Conservation (phyloP, 192 early-diverging fungal genomes). For the Chytriomyces sp. region DNA sequence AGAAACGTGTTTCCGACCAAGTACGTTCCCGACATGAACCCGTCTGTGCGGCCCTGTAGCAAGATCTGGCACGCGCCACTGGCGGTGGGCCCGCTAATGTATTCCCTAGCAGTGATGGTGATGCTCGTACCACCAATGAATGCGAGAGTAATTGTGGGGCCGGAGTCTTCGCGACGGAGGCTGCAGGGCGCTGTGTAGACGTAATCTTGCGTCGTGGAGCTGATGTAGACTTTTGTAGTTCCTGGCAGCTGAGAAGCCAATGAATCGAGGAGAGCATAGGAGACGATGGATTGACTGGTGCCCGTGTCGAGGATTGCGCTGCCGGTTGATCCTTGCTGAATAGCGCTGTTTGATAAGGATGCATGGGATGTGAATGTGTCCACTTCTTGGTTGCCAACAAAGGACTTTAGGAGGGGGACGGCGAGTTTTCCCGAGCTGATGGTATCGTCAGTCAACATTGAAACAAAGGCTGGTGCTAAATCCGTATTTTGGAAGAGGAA, state of each 20-base stretch:
- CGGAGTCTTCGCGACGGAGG: neutral
- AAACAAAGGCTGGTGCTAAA: neutral
- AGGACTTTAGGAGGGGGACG: neutral
- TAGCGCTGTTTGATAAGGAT: neutral
- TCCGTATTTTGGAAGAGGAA: slow-evolving; percentile 1
- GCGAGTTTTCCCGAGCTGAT: slow-evolving; percentile 2
- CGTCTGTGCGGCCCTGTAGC: neutral
- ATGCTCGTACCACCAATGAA: neutral
- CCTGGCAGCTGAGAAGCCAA: neutral
- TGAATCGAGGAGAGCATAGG: neutral
- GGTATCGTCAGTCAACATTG: slow-evolving; percentile 7
- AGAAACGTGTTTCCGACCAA: neutral
- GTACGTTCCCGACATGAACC: neutral
- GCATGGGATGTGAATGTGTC: slow-evolving; percentile 2
- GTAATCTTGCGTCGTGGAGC: neutral
- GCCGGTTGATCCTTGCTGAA: neutral
- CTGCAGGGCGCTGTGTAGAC: neutral
- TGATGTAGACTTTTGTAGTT: neutral
- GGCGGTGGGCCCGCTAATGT: neutral
- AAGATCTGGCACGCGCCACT: neutral
- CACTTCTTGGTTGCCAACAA: neutral
- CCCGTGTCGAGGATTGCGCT: neutral
- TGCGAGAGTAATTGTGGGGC: neutral
- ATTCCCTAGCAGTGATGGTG: neutral
- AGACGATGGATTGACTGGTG: neutral